phyloP scores from a whole-genome alignment of 2,329 filamentous ascomycete species.

The Botrytis cinerea region DNA sequence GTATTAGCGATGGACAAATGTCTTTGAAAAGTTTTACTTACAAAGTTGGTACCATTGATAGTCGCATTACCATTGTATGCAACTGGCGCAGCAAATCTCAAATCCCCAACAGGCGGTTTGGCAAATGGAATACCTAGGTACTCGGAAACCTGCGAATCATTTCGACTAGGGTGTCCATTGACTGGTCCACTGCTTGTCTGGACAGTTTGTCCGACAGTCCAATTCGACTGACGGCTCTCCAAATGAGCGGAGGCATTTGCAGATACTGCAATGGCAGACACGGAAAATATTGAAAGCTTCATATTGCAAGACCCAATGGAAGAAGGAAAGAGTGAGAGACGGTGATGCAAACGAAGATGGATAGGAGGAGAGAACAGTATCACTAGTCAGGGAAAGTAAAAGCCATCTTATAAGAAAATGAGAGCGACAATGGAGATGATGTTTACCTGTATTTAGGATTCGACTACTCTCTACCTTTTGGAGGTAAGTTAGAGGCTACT shows the following conservation, averaged over 20 bases:
- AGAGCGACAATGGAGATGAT: neutral
- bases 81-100: constrained; percentile 42
- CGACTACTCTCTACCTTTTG: neutral
- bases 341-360: constrained; percentile 8
- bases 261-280: constrained; percentile 11
- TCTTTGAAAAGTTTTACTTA: constrained; percentile 28
- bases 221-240: constrained; percentile 28
- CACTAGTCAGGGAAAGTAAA: neutral
- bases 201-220: constrained; percentile 38
- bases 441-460: neutral
- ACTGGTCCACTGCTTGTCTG: constrained; percentile 38
- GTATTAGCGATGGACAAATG: constrained; percentile 26
- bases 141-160: constrained; percentile 35
- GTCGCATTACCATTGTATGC: constrained; percentile 28
- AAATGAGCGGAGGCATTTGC: constrained; percentile 4
- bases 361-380: neutral
- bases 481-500: no score
- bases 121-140: constrained; percentile 48
- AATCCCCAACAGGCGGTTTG: constrained; percentile 44
- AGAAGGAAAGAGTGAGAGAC: neutral
- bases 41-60: constrained; percentile 36
- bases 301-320: neutral
- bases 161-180: constrained; percentile 34
- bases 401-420: neutral
- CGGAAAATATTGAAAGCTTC: constrained; percentile 13